Evolutionary conservation across 139 green algal species (phyloP).

Genomic region (Chlamydomonas asymmetrica): DNA sequence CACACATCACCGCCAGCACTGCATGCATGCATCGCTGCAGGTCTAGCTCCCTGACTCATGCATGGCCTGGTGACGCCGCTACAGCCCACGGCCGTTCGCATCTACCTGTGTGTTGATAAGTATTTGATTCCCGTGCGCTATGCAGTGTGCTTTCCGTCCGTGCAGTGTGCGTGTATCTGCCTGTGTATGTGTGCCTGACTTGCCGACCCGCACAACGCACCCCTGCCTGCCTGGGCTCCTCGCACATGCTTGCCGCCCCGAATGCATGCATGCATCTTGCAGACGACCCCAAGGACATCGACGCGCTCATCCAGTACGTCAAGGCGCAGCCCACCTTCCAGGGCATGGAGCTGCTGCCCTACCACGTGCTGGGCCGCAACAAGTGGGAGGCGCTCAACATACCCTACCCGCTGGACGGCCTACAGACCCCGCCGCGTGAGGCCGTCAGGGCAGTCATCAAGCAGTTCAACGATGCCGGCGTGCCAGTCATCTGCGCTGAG

Average conservation of each 20-base stretch:
- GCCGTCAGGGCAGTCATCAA: conserved; percentile 8
- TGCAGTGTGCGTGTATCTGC: too few species aligned
- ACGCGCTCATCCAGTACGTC: conserved; percentile 32
- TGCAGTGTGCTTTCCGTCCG: too few species aligned
- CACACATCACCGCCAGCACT: too few species aligned
- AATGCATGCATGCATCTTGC: conserved; percentile 29
- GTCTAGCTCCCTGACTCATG: too few species aligned
- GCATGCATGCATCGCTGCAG: too few species aligned
- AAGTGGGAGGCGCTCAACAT: conserved; percentile 55
- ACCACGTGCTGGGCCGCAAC: conserved; percentile 66
- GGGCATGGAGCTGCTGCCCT: conserved; percentile 72
- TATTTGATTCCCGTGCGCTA: too few species aligned
- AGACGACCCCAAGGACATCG: conserved; percentile 36
- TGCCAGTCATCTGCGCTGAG: conserved; percentile 13
- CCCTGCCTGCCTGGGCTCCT: too few species aligned
- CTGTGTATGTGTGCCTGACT: too few species aligned
- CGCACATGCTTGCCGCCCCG: conserved; percentile 24
- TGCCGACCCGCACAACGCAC: too few species aligned
- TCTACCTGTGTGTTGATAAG: too few species aligned
- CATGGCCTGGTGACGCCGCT: too few species aligned
- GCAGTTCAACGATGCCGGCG: conserved; percentile 13
- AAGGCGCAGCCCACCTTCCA: conserved; percentile 42
- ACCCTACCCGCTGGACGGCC: conserved; percentile 18
- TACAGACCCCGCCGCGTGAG: conserved; percentile 2
- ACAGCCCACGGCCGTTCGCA: too few species aligned